Evolutionary conservation across 129 eudicot genomes (phyloP), one percentile per base, ranked within the genome.

Genomic region (Chrysanthemum seticuspe): DNA sequence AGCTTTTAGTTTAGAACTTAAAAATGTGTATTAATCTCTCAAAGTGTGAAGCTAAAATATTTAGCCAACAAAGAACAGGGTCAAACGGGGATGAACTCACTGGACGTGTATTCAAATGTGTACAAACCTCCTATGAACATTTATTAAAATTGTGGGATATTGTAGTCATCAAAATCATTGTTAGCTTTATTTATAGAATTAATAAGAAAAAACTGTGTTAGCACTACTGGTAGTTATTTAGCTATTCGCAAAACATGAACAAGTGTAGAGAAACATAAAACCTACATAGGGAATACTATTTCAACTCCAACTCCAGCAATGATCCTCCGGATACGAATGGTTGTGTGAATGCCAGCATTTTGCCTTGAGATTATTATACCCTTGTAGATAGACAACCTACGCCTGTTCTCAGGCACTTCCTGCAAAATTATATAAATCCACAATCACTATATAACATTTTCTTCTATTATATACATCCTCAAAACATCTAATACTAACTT

Each of bases 251-350:
- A 2, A 73, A 50, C 65, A 65, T 44, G 25, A 65, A 65, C 11
- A 65, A 65, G 70, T 65, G 50, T 44, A 65, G n/a, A 65, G 53
- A 65, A 65, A 12, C 48, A 57, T 31, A 13, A 50, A 52, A 78
- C 98, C 87, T 89, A 93, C 98, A 93, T 68, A 0, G 98, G 98
- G 77, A 93, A 89, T 16, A 93, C 98, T 74, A 93, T 93, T 82
- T 93, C 98, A 40, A 93, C 97, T 45, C 98, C 98, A 40, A 87
- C 78, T 50, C 98, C 98, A 13, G 98, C 96, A 77, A 89, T 89
- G 31, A 93, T 84, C 71, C 98, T 86, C 60, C 98, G 87, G 67
- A 89, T 83, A 53, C 96, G 87, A 52, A 93, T 85, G 5, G 98
- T 92, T 6, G 96, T 89, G 86, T 93, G 98, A 73, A 93, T 76